Evolutionary conservation across 306 rosid species (phyloP).

Genomic region (Biancaea sappan): DNA sequence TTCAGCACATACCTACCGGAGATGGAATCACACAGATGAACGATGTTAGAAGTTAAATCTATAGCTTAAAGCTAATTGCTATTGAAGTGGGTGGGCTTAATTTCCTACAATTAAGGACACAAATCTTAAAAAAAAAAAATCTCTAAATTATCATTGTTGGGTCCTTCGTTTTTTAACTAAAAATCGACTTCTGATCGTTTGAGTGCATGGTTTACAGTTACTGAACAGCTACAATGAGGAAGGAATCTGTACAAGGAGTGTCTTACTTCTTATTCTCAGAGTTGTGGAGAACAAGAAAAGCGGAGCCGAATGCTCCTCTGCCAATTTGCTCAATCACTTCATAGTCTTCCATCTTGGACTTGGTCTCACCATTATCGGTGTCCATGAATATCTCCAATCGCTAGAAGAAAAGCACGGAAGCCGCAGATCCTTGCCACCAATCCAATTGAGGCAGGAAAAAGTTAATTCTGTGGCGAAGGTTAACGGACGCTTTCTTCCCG

Average conservation of each 20-base stretch:
- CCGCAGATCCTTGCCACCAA: slow-evolving; percentile 40
- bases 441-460: slow-evolving; percentile 32
- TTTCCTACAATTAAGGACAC: slow-evolving; percentile 11
- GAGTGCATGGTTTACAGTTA: slow-evolving; percentile 25
- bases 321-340: slow-evolving; percentile 84
- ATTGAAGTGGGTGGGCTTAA: slow-evolving; percentile 3
- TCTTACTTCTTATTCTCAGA: slow-evolving; percentile 68
- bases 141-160: slow-evolving; percentile 13
- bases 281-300: slow-evolving; percentile 81
- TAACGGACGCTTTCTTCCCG: slow-evolving; percentile 28
- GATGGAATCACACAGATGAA: slow-evolving; percentile 19
- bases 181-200: slow-evolving; percentile 26
- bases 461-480: slow-evolving; percentile 11
- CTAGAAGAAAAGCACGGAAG: slow-evolving; percentile 41
- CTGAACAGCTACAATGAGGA: neutral
- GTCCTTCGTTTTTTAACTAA: slow-evolving; percentile 14
- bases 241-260: neutral
- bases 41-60: neutral
- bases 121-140: slow-evolving; percentile 27
- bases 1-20: slow-evolving; percentile 78
- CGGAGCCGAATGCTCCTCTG: slow-evolving; percentile 81
- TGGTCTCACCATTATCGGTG: slow-evolving; percentile 57
- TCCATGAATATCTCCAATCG: slow-evolving; percentile 66
- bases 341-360: slow-evolving; percentile 70
- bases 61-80: neutral